phyloP scores from a whole-genome alignment of 352 stramenopile genomes.

The Aphanomyces astaci region DNA sequence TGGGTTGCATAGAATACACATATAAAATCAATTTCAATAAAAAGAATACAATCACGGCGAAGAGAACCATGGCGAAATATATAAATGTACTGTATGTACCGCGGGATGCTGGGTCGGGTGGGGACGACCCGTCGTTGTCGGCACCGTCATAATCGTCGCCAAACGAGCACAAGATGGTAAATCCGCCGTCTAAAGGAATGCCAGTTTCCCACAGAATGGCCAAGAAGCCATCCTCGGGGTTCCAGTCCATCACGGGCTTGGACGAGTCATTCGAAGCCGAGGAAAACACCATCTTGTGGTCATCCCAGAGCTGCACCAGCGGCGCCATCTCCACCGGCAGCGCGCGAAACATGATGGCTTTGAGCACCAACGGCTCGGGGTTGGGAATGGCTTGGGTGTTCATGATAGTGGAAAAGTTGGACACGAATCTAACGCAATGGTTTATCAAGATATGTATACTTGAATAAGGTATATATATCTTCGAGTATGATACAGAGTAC shows the following conservation, averaged over 20 bases:
- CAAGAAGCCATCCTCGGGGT: conserved; percentile 69
- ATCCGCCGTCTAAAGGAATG: conserved; percentile 65
- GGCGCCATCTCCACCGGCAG: conserved; percentile 65
- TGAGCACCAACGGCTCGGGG: conserved; percentile 59
- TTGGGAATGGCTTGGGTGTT: conserved; percentile 46
- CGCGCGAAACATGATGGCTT: conserved; percentile 63
- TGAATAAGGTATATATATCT: neutral
- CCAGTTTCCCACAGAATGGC: conserved; percentile 72
- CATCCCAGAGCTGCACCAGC: conserved; percentile 79
- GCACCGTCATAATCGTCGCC: conserved; percentile 67
- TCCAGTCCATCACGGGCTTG: conserved; percentile 62
- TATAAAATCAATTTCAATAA: too few relatives aligned
- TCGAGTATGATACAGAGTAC: too few relatives aligned
- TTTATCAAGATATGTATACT: neutral
- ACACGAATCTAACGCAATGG: conserved; percentile 34
- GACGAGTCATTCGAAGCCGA: conserved; percentile 30
- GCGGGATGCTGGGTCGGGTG: conserved; percentile 48
- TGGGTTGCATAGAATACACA: too few relatives aligned
- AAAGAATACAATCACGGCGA: too few relatives aligned
- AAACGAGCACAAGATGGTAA: conserved; percentile 79
- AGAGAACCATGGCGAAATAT: too few relatives aligned
- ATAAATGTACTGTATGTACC: too few relatives aligned
- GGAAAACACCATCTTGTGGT: conserved; percentile 63
- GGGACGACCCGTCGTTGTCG: too few relatives aligned
- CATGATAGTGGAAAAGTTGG: conserved; percentile 54